Evolutionary conservation across 495 filamentous ascomycete species (phyloP).

Genomic region (Tetracladium marchalianum): DNA sequence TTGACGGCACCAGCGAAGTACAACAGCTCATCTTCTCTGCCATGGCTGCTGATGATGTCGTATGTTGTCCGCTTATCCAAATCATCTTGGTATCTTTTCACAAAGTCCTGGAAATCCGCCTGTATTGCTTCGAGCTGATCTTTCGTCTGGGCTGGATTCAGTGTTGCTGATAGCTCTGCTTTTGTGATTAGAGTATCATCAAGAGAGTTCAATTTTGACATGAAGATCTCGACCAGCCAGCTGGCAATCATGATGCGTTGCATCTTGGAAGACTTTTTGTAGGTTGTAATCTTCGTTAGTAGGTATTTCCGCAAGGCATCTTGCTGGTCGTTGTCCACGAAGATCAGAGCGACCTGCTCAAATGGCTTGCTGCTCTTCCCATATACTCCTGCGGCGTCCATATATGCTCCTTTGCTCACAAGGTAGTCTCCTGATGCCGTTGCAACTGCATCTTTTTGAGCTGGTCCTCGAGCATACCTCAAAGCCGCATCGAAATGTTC

Average conservation of each 20-base stretch:
- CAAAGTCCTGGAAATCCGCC: slow-evolving; percentile 79
- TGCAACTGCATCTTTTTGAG: slow-evolving; percentile 80
- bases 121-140: slow-evolving; percentile 60
- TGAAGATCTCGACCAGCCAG: slow-evolving; percentile 93
- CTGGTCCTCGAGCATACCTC: slow-evolving; percentile 59
- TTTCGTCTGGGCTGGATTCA: slow-evolving; percentile 57
- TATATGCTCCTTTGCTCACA: slow-evolving; percentile 63
- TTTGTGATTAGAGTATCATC: slow-evolving; percentile 91
- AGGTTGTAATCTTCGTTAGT: slow-evolving; percentile 66
- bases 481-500: slow-evolving; percentile 83
- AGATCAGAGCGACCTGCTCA: slow-evolving; percentile 83
- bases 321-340: slow-evolving; percentile 81
- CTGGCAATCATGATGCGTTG: slow-evolving; percentile 90
- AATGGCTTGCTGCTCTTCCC: slow-evolving; percentile 94
- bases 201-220: slow-evolving; percentile 90
- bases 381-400: slow-evolving; percentile 82
- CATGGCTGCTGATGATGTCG: slow-evolving; percentile 92
- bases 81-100: slow-evolving; percentile 71
- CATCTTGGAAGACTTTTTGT: slow-evolving; percentile 81
- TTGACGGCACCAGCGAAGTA: slow-evolving; percentile 79
- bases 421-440: slow-evolving; percentile 85
- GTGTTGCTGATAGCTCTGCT: slow-evolving; percentile 66
- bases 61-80: slow-evolving; percentile 88
- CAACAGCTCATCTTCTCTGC: slow-evolving; percentile 82
- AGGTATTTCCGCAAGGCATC: slow-evolving; percentile 91